phyloP scores from a whole-genome alignment of 306 rosid species.

The Bauhinia variegata region DNA sequence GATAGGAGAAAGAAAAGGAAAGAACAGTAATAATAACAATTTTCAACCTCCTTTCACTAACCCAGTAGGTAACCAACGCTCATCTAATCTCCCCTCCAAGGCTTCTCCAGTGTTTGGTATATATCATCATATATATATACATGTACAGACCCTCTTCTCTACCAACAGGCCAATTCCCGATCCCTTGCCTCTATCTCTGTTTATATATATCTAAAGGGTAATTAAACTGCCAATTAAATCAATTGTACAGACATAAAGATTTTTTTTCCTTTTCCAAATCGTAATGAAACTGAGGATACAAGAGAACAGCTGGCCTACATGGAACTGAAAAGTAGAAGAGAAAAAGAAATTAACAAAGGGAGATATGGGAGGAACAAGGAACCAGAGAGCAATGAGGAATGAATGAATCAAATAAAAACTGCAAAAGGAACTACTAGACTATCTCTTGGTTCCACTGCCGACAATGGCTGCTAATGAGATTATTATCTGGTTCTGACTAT shows the following conservation, averaged over 20 bases:
- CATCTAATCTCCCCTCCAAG: slow-evolving; percentile 58
- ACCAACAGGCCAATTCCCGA: slow-evolving; percentile 48
- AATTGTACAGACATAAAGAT: slow-evolving; percentile 52
- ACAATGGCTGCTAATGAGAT: slow-evolving; percentile 56
- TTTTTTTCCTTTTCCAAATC: slow-evolving; percentile 1
- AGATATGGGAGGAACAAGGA: slow-evolving; percentile 56
- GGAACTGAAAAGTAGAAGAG: slow-evolving; percentile 28
- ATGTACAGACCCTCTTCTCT: slow-evolving; percentile 57
- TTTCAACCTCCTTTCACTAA: slow-evolving; percentile 59
- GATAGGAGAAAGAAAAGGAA: slow-evolving; percentile 24
- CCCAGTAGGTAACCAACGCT: slow-evolving; percentile 60
- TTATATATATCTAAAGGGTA: slow-evolving; percentile 32
- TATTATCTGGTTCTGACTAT: slow-evolving; percentile 63
- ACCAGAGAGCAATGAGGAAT: slow-evolving; percentile 84
- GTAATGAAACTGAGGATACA: slow-evolving; percentile 43
- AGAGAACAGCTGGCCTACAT: slow-evolving; percentile 48
- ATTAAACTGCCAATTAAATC: slow-evolving; percentile 46
- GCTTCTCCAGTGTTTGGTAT: slow-evolving; percentile 53
- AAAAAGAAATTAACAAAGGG: slow-evolving; percentile 35
- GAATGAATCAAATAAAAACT: slow-evolving; percentile 84
- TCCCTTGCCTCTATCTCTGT: slow-evolving; percentile 38
- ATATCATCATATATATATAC: slow-evolving; percentile 78
- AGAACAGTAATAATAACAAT: slow-evolving; percentile 44
- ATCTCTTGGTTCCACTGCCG: slow-evolving; percentile 66
- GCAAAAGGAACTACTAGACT: slow-evolving; percentile 69